Base-by-base conservation (phyloP, 306 rosid species). In the Vigna angularis region DNA sequence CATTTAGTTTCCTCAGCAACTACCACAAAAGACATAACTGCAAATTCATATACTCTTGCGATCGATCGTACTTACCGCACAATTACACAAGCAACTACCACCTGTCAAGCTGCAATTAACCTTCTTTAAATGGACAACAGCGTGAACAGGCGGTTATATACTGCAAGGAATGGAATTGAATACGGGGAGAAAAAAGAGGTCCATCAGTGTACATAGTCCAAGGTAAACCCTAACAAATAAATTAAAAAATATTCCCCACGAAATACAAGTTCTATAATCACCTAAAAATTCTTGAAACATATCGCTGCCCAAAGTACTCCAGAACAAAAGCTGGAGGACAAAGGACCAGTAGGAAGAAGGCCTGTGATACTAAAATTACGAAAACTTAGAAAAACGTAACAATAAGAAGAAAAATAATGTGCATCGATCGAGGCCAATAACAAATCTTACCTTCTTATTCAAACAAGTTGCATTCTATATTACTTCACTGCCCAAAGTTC, bases 281-380 rank as follows among this genome's bases (percentile, higher is more conserved):
- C 97, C 97, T 92, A 89, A 85, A 52, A 72, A 71, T 81, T 86
- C 78, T 87, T 67, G 84, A 85, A 90, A 87, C 76, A 86, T 88
- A 86, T 87, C 52, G 93, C 92, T 63, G 92, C 93, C 98, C 97
- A 88, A 85, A 89, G 97, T 88, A 86, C 93, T 79, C 95, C 92
- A 89, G 89, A 78, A 83, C 87, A 81, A 70, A 85, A 56, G 83
- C 97, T 82, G 88, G 91, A 92, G 88, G 85, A 92, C 97, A 83
- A 83, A 88, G 97, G 96, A 90, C 96, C 83, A 51, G 75, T 88
- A 80, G 59, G 74, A 79, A 45, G 57, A 87, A 89, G 87, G 91
- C 97, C 95, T 91, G 95, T 83, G 76, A 78, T 66, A 87, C 87
- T 82, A 74, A 63, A 75, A 82, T 73, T 73, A 76, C 48, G 64